Conservation (phyloP, 352 stramenopile genomes). For the Phytopythium boreale region DNA sequence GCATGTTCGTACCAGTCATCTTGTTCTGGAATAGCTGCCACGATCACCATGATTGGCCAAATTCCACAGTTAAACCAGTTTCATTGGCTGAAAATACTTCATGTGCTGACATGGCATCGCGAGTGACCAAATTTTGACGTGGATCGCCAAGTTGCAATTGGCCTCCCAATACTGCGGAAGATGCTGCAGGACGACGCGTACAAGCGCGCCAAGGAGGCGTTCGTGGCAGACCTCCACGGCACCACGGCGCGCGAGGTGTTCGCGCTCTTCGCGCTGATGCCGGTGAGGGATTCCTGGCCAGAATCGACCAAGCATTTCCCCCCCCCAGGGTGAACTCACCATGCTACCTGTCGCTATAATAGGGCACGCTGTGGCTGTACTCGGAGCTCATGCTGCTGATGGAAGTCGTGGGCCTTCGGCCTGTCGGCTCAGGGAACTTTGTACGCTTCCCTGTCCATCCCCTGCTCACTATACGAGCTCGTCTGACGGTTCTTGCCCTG, state of each 20-base stretch:
- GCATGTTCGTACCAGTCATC: conserved; percentile 63
- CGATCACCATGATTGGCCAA: conserved; percentile 27
- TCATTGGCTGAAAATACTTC: conserved; percentile 27
- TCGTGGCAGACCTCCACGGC: conserved; percentile 66
- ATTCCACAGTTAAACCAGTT: neutral
- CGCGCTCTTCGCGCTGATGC: conserved; percentile 68
- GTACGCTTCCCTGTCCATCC: conserved; percentile 20
- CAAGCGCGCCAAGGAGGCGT: conserved; percentile 83
- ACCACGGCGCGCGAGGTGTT: conserved; percentile 75
- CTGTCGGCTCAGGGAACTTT: conserved; percentile 46
- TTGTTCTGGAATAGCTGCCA: conserved; percentile 21
- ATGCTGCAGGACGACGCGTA: conserved; percentile 68
- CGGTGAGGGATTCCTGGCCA: conserved; percentile 28
- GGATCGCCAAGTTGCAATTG: neutral
- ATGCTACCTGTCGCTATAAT: too few species aligned
- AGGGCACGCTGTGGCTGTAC: conserved; percentile 82
- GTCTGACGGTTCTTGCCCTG: neutral
- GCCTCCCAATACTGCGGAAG: neutral
- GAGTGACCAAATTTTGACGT: too few species aligned
- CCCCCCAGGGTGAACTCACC: neutral
- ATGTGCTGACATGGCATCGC: neutral
- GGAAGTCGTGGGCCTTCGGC: conserved; percentile 58
- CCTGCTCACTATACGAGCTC: neutral
- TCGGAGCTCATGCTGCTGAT: conserved; percentile 75
- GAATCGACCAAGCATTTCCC: neutral